Evolutionary conservation across 2,329 filamentous ascomycete genomes (phyloP).

Genomic region (Apiospora aurea): DNA sequence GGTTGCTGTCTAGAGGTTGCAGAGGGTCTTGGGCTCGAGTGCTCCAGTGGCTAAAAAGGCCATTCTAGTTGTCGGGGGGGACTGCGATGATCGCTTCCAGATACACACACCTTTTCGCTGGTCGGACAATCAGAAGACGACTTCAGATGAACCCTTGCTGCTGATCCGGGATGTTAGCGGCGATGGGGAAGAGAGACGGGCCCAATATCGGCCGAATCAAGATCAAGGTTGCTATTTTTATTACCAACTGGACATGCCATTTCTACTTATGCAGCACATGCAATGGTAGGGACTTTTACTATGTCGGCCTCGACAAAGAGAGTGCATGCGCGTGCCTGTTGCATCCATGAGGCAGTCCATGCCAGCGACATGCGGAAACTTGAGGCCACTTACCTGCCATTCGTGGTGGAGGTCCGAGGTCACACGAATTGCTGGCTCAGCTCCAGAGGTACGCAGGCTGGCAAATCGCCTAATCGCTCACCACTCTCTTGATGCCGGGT

Average conservation of each 20-base stretch:
- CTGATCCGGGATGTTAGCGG: constrained; percentile 10
- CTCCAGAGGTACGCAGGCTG: background rate
- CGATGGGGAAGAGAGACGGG: background rate
- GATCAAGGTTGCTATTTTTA: constrained; percentile 6
- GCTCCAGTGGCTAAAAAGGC: background rate
- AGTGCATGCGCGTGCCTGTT: background rate
- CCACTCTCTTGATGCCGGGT: background rate
- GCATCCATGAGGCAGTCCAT: background rate
- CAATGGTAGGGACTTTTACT: background rate
- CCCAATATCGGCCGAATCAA: background rate
- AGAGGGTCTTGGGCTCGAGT: background rate
- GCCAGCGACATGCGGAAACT: background rate
- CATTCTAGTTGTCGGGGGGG: background rate
- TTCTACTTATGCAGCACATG: background rate
- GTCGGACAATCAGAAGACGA: constrained; percentile 10
- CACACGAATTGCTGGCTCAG: background rate
- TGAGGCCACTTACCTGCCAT: background rate
- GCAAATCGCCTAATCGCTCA: background rate
- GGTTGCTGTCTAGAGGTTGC: background rate
- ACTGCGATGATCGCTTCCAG: constrained; percentile 5
- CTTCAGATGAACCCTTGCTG: constrained; percentile 8
- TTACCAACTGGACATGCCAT: background rate
- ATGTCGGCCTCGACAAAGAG: background rate
- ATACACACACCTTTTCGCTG: background rate
- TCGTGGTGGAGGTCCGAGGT: background rate